These are phyloP conservation scores for Cubamyces lactineus DNA, from an alignment of 768 basidiomycete species.

Conservation along the genomic window DNA sequence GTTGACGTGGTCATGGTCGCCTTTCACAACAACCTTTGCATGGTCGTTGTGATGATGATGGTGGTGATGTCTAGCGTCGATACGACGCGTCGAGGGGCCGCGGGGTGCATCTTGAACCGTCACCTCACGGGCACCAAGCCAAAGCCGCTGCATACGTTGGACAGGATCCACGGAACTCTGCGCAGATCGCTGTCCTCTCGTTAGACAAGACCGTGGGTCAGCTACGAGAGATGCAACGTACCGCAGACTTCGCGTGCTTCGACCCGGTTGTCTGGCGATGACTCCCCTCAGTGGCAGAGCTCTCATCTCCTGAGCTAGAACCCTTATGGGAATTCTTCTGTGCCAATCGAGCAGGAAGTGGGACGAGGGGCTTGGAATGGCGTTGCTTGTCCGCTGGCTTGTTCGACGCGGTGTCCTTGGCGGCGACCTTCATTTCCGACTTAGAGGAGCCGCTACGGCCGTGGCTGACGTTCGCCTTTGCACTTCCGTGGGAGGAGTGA, in stretches of 20 bases:
- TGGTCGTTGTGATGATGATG: slow-evolving; percentile 23
- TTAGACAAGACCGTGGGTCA: background rate
- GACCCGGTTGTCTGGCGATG: background rate
- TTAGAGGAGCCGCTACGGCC: background rate
- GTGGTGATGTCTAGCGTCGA: slow-evolving; percentile 23
- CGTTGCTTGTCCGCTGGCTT: slow-evolving; percentile 1
- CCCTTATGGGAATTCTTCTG: slow-evolving; percentile 9
- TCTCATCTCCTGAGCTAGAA: background rate
- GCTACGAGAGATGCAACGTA: background rate
- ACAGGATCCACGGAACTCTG: slow-evolving; percentile 27
- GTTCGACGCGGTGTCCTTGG: background rate
- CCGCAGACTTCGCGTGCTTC: slow-evolving; percentile 3
- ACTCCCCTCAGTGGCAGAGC: background rate
- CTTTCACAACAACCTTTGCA: slow-evolving; percentile 31
- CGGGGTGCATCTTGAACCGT: background rate
- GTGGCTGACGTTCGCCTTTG: background rate
- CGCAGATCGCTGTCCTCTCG: slow-evolving; percentile 16
- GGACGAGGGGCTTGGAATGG: slow-evolving; percentile 14
- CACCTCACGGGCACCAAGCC: slow-evolving; percentile 23
- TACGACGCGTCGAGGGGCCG: background rate
- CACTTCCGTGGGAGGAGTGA: slow-evolving; percentile 19
- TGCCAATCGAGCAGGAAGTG: slow-evolving; percentile 10
- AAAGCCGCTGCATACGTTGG: slow-evolving; percentile 22
- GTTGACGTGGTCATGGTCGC: slow-evolving; percentile 35
- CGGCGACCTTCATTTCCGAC: background rate